phyloP scores from a whole-genome alignment of 225 moss, liverwort and hornwort species.

The Straminergon stramineum region DNA sequence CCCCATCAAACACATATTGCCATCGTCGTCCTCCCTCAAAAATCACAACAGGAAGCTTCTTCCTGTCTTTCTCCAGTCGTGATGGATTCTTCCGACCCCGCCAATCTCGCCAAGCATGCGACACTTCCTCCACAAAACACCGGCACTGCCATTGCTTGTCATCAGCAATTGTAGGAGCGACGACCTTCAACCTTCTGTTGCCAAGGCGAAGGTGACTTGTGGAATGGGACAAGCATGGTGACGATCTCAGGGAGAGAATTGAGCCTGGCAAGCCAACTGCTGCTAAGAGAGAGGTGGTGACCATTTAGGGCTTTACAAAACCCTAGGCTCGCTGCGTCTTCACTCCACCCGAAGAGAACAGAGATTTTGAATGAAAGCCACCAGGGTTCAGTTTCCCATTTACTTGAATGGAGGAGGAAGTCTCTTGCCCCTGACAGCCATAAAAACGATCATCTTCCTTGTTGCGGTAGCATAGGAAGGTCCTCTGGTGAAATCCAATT shows the following conservation, averaged over 20 bases:
- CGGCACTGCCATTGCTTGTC: conserved; percentile 16
- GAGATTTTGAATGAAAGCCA: not conserved
- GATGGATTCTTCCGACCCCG: not conserved
- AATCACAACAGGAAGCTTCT: conserved; percentile 68
- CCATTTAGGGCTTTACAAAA: conserved; percentile 35
- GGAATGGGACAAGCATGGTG: conserved; percentile 7
- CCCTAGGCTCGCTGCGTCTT: not conserved
- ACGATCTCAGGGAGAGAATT: not conserved
- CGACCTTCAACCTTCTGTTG: not conserved
- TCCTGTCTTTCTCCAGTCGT: conserved; percentile 2
- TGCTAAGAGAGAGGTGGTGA: conserved; percentile 9
- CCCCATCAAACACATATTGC: conserved; percentile 73
- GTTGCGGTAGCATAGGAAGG: not conserved
- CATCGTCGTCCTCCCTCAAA: conserved; percentile 55
- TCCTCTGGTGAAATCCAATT: not conserved
- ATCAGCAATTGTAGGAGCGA: not conserved
- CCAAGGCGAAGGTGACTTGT: not conserved
- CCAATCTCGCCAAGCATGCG: conserved; percentile 32
- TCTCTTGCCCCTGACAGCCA: not conserved
- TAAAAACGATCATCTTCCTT: not conserved
- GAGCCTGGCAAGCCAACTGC: conserved; percentile 9
- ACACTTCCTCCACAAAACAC: conserved; percentile 30
- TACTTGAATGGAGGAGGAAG: not conserved
- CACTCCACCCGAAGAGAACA: not conserved
- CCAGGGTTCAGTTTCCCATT: not conserved